These are phyloP conservation scores for Trichophyton schoenleinii DNA, from an alignment of 2,329 filamentous ascomycete genomes.

Conservation along the genomic window DNA sequence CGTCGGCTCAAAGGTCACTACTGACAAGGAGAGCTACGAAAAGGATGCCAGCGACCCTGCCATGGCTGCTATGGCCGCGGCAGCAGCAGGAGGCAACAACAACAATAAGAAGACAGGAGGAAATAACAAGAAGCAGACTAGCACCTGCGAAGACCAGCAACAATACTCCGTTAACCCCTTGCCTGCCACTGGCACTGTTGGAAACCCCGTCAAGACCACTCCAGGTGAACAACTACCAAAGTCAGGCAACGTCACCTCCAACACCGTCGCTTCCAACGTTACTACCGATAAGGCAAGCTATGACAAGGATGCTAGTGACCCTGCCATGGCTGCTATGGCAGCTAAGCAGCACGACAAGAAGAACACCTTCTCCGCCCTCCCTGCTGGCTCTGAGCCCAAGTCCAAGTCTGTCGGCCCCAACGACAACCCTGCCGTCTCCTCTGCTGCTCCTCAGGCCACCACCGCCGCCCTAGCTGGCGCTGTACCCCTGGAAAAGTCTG, in stretches of 20 bases:
- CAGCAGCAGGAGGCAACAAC: constrained; percentile 24
- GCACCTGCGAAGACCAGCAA: no score
- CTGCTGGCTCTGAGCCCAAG: not conserved
- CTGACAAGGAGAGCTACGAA: constrained; percentile 79
- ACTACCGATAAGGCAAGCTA: constrained; percentile 72
- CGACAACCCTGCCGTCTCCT: constrained; percentile 41
- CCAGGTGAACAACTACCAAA: constrained; percentile 74
- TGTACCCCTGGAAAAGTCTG: constrained; percentile 30
- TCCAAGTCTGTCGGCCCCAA: constrained; percentile 7
- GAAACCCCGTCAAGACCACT: constrained; percentile 68
- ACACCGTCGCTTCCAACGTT: constrained; percentile 55
- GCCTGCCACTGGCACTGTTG: constrained; percentile 44
- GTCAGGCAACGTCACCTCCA: constrained; percentile 46
- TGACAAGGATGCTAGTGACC: constrained; percentile 53
- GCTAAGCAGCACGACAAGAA: constrained; percentile 18
- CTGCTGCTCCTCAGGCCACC: constrained; percentile 36
- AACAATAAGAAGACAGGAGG: no score
- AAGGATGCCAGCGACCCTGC: constrained; percentile 49
- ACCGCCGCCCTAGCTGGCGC: constrained; percentile 34
- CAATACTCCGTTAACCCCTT: constrained; percentile 42
- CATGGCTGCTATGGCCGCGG: constrained; percentile 31
- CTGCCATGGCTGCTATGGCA: constrained; percentile 34
- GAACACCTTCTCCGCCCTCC: not conserved
- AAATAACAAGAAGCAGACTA: no score
- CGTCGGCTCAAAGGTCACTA: constrained; percentile 50